Percentiles rank a stretch among this genome's conserved stretches.
Evolutionary conservation across 257 asterid genomes (phyloP).

Genomic region (Solanum rostratum): DNA sequence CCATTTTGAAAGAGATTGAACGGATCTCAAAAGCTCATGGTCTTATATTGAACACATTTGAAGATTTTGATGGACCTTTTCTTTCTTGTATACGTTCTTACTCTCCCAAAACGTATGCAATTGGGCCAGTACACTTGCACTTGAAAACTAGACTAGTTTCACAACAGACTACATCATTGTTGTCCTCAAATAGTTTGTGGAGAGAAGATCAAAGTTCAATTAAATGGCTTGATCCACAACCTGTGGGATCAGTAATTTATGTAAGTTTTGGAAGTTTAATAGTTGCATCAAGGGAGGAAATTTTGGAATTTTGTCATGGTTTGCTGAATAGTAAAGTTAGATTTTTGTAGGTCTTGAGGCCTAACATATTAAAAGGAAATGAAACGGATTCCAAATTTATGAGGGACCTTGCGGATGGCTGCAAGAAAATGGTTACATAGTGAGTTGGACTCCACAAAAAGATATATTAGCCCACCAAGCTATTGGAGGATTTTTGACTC

Average conservation of each 20-base stretch:
- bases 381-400: background rate
- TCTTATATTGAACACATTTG: conserved; percentile 12
- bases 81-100: conserved; percentile 5
- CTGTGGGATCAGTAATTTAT: conserved; percentile 14
- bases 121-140: conserved; percentile 22
- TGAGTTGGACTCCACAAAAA: conserved; percentile 20
- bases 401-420: background rate
- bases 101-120: conserved; percentile 8
- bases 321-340: conserved; percentile 11
- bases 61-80: background rate
- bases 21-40: conserved; percentile 12
- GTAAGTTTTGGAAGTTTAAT: conserved; percentile 23
- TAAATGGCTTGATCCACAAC: conserved; percentile 20
- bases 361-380: conserved; percentile 1
- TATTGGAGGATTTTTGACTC: conserved; percentile 19
- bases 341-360: conserved; percentile 18
- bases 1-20: background rate
- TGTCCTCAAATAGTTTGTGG: background rate
- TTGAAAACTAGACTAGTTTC: background rate
- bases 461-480: conserved; percentile 13
- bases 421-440: conserved; percentile 11
- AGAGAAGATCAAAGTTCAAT: conserved; percentile 14
- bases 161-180: background rate
- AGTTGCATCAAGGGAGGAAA: background rate
- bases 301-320: conserved; percentile 17